These are phyloP conservation scores for Grigorovia transvaalensis DNA, from an alignment of 805 yeast species.

Conservation along the genomic window DNA sequence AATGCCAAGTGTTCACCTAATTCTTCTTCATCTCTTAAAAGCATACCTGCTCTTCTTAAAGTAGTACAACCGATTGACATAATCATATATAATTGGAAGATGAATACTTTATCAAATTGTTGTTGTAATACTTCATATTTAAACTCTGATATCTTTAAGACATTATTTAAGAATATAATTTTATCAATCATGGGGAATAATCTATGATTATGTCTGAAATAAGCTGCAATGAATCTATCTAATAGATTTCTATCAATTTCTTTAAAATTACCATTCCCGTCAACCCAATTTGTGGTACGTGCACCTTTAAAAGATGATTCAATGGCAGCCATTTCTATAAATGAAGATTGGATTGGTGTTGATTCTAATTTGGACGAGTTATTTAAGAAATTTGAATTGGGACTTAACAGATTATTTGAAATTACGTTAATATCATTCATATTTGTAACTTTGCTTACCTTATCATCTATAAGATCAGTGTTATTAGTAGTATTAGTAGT, in stretches of 20 bases:
- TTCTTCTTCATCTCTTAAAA: conserved; percentile 29
- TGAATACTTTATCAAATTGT: conserved; percentile 17
- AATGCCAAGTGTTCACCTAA: conserved; percentile 33
- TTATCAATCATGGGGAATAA: conserved; percentile 37
- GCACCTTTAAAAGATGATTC: conserved; percentile 25
- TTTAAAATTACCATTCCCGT: conserved; percentile 19
- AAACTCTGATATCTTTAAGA: conserved; percentile 24
- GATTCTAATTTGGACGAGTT: conserved; percentile 15
- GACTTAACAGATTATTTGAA: background rate
- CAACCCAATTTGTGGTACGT: conserved; percentile 18
- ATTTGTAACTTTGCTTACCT: too few relatives aligned
- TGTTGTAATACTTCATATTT: conserved; percentile 19
- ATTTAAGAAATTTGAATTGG: conserved; percentile 5
- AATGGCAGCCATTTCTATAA: conserved; percentile 25
- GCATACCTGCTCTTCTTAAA: conserved; percentile 32
- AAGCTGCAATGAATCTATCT: conserved; percentile 33
- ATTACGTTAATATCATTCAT: background rate
- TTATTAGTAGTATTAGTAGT: background rate
- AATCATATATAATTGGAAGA: conserved; percentile 42
- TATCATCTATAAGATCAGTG: too few relatives aligned
- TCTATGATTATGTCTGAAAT: conserved; percentile 36
- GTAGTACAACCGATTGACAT: conserved; percentile 47
- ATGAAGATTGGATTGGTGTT: conserved; percentile 21
- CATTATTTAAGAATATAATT: conserved; percentile 27
- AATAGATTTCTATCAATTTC: conserved; percentile 27